Evolutionary conservation across 768 basidiomycete species (phyloP).

Genomic region (Phylloporus arenicola): DNA sequence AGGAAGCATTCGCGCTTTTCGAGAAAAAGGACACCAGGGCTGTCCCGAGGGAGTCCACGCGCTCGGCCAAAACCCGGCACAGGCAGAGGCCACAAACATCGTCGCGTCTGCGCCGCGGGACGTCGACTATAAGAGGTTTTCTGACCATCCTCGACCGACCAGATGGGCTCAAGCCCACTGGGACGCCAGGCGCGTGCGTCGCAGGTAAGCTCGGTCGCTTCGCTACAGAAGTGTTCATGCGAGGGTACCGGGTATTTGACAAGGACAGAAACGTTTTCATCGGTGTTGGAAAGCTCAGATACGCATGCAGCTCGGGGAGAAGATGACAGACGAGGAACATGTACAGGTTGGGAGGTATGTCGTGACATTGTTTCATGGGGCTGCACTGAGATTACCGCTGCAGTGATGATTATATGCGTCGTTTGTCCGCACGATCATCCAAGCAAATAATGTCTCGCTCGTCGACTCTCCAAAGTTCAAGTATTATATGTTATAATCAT

Average conservation of each 20-base stretch:
- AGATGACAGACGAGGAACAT: slow-evolving; percentile 95
- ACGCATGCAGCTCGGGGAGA: slow-evolving; percentile 96
- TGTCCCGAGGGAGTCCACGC: slow-evolving; percentile 86
- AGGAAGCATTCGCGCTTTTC: slow-evolving; percentile 96
- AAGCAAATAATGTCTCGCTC: too few species aligned
- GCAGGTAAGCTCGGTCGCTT: background rate
- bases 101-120: slow-evolving; percentile 68
- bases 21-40: slow-evolving; percentile 94
- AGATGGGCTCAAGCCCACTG: background rate
- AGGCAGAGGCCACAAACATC: slow-evolving; percentile 85
- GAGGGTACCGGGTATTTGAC: slow-evolving; percentile 98
- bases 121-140: slow-evolving; percentile 92
- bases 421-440: too few species aligned
- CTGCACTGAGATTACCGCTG: slow-evolving; percentile 1
- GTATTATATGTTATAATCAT: too few species aligned
- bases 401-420: slow-evolving; percentile 98
- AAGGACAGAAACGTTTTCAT: slow-evolving; percentile 51
- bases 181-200: slow-evolving; percentile 66
- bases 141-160: slow-evolving; percentile 73
- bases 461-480: too few species aligned
- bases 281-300: slow-evolving; percentile 60
- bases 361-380: slow-evolving; percentile 26
- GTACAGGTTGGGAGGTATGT: slow-evolving; percentile 86
- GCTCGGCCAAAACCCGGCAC: slow-evolving; percentile 98
- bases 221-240: slow-evolving; percentile 89